Base-by-base conservation (phyloP, 305 asterid genomes). In the Solanum chacoense region DNA sequence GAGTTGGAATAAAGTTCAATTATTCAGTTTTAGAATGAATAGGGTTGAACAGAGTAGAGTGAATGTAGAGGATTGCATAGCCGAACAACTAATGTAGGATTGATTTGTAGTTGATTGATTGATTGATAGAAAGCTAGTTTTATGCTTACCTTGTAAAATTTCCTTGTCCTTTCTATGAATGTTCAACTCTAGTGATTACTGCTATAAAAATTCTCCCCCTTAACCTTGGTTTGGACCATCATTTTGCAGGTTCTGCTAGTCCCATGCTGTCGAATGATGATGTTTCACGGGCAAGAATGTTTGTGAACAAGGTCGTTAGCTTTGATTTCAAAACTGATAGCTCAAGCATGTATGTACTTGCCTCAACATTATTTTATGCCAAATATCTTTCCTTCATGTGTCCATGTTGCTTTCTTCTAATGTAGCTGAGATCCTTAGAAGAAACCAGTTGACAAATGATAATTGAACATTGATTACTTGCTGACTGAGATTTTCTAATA, bases 211-310 rank as follows among this genome's bases (percentile, higher is more conserved):
- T 6, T 18, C 22, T 38, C 10, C 35, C 11, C 22, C 29, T 89
- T 42, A 85, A 74, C 29, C 74, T 24, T 6, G 32, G 35, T 32
- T 24, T 75, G 85, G 87, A 90, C 72, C 63, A 40, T 91, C 85
- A 87, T 80, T 88, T 59, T 91, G 90, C 92, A 96, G 99, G 98
- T 88, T 95, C 99, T 92, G 99, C 98, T 28, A 94, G 94, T 88
- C 95, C 97, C 45, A 95, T 95, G 99, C 94, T 97, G 86, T 94
- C 99, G 8, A 92, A 85, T 36, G 94, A 93, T 73, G 98, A 97
- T 87, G 97, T 96, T 91, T 93, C 94, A 13, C 95, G 92, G 88
- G 99, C 98, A 37, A 90, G 89, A 87, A 90, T 81, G 85, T 94
- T 97, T 90, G 87, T 95, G 73, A 93, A 94, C 90, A 91, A 90